Conservation (phyloP, 495 filamentous ascomycete genomes). For the Lichenothelia convexa region DNA sequence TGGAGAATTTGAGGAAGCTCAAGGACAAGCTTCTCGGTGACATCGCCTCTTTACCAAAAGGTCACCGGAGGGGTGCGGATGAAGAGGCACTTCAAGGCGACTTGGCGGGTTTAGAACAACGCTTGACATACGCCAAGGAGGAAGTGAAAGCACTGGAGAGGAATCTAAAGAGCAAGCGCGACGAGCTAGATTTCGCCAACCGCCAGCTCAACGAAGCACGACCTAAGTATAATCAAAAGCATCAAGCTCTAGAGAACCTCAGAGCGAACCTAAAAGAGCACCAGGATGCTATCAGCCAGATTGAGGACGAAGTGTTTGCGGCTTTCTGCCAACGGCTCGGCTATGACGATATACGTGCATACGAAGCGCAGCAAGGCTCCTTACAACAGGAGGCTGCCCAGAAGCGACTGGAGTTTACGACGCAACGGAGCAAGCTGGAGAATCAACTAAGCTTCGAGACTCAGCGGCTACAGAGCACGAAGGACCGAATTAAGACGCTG, state of each 20-base stretch:
- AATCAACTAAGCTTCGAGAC: constrained; percentile 64
- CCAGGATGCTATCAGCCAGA: constrained; percentile 57
- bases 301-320: constrained; percentile 78
- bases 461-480: constrained; percentile 45
- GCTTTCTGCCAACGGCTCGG: constrained; percentile 75
- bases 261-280: constrained; percentile 45
- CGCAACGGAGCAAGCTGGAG: constrained; percentile 64
- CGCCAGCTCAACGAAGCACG: constrained; percentile 52
- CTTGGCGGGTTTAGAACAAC: constrained; percentile 64
- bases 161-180: constrained; percentile 70
- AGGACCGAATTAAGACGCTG: constrained; percentile 47
- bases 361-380: constrained; percentile 81
- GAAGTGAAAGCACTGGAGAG: constrained; percentile 69
- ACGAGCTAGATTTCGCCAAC: constrained; percentile 56
- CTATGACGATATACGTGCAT: constrained; percentile 76
- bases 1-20: constrained; percentile 56
- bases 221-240: constrained; percentile 60
- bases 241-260: constrained; percentile 45
- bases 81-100: constrained; percentile 72
- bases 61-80: constrained; percentile 48
- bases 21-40: constrained; percentile 56
- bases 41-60: constrained; percentile 55
- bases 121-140: constrained; percentile 46
- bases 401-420: constrained; percentile 69
- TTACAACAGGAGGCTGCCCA: constrained; percentile 74